Base-by-base conservation (phyloP, 495 filamentous ascomycete species). In the Parathielavia appendiculata region DNA sequence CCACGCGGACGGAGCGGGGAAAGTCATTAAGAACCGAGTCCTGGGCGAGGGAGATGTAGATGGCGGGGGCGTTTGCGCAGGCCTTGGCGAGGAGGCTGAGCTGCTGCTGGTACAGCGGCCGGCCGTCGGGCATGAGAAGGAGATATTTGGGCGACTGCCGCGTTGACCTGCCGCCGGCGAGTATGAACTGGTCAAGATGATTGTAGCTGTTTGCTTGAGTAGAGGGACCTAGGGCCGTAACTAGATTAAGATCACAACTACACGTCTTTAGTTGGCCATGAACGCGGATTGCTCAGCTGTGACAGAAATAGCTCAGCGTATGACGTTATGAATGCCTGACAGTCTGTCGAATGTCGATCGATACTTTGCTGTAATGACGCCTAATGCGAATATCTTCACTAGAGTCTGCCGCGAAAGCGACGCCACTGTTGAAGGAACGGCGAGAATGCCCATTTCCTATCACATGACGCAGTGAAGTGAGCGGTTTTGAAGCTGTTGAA, bases 11-110 rank as follows among this genome's bases (percentile, higher is more conserved):
- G 47, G 47, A 16, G 1, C 16, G 26, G 30, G 36, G 47, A 32
- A 17, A 50, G 47, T 36, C 30, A 30, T 50, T 30, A 14, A 50
- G 47, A 4, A 5, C 6, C 0, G 47, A 50, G 47, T 50, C 47
- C 19, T 50, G 47, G 47, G 47, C 47, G 32, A 50, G 47, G 30
- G 47, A 50, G 47, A 50, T 50, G 16, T 50, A 50, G 32, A 50
- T 36, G 30, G 32, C 19, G 5, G 47, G 47, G 4, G 47, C 26
- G 32, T 50, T 7, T 5, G 47, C n/a, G 17, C 47, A 50, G n/a
- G 32, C 4, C 16, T 1, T n/a, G 47, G 47, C 30, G 47, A 50
- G 47, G 47, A 50, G 30, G 47, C 36, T 30, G 47, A 50, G n/a
- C 17, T 50, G 47, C 11, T 50, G 47, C 47, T 50, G 26, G 47